phyloP scores from a whole-genome alignment of 2,329 filamentous ascomycete genomes.

The Alternaria gansuensis region DNA sequence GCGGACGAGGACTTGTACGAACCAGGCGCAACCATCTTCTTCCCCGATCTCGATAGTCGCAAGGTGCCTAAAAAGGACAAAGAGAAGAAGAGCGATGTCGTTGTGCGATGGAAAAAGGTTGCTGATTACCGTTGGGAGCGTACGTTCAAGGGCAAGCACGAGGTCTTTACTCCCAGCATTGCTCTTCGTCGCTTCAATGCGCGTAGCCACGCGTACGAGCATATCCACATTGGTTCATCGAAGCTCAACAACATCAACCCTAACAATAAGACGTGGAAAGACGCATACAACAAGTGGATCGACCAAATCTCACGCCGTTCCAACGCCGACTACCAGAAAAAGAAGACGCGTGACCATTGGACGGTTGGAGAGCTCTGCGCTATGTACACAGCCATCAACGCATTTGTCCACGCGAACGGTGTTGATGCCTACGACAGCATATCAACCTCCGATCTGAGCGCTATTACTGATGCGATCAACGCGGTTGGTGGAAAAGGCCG shows the following conservation, averaged over 20 bases:
- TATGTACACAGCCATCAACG: slow-evolving; percentile 14
- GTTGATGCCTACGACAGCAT: slow-evolving; percentile 11
- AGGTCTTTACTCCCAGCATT: slow-evolving; percentile 1
- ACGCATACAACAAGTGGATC: slow-evolving; percentile 17
- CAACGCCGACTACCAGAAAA: slow-evolving; percentile 1
- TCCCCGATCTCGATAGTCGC: slow-evolving; percentile 1
- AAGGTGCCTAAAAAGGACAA: slow-evolving; percentile 8
- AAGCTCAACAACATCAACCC: slow-evolving; percentile 3
- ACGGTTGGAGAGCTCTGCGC: slow-evolving; percentile 6
- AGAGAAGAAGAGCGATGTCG: background rate
- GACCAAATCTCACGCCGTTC: slow-evolving; percentile 15
- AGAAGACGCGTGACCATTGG: slow-evolving; percentile 10
- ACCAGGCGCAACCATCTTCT: slow-evolving; percentile 1
- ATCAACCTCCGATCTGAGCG: background rate
- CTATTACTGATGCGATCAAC: slow-evolving; percentile 4
- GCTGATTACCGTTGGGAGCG: slow-evolving; percentile 8
- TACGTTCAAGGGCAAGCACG: background rate
- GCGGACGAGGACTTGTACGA: background rate
- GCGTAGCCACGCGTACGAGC: slow-evolving; percentile 8
- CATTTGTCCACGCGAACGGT: slow-evolving; percentile 3
- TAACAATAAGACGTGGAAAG: slow-evolving; percentile 10
- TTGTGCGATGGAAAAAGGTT: background rate
- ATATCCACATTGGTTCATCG: background rate
- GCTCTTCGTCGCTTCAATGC: slow-evolving; percentile 15
- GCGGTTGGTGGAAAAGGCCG: background rate